phyloP scores from a whole-genome alignment of 768 basidiomycete species.

The Jaapia argillacea region DNA sequence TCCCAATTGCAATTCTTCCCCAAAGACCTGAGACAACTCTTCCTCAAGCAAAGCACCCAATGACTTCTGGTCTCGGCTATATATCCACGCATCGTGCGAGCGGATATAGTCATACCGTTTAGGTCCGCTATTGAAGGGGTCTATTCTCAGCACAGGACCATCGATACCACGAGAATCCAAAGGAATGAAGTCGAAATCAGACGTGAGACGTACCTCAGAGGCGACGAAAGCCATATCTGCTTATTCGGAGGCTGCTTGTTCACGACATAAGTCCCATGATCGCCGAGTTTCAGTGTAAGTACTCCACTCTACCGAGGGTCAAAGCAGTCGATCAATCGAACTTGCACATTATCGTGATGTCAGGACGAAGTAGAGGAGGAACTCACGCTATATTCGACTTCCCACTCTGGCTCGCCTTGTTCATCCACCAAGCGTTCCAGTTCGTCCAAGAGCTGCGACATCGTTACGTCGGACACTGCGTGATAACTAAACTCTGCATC shows the following conservation, averaged over 20 bases:
- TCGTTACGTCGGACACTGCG: conserved; percentile 58
- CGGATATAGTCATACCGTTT: conserved; percentile 75
- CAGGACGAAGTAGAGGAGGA: not conserved
- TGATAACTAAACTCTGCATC: conserved; percentile 65
- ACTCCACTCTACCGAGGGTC: conserved; percentile 90
- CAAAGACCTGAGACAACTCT: conserved; percentile 47
- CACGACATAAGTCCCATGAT: conserved; percentile 83
- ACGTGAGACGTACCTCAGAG: conserved; percentile 49
- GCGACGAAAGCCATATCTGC: conserved; percentile 94
- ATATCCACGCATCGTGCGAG: conserved; percentile 54
- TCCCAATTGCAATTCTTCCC: conserved; percentile 22
- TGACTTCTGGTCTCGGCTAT: conserved; percentile 53
- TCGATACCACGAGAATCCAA: too few species aligned
- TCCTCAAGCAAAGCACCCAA: conserved; percentile 55
- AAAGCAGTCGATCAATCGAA: too few species aligned
- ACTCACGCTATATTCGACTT: conserved; percentile 85
- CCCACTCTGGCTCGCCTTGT: conserved; percentile 43
- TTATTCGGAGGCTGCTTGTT: conserved; percentile 98
- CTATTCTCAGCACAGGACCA: too few species aligned
- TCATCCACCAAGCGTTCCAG: conserved; percentile 67
- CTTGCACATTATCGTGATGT: not conserved
- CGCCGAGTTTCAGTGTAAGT: conserved; percentile 67
- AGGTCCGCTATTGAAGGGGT: conserved; percentile 53
- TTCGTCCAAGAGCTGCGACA: conserved; percentile 66
- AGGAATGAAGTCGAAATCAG: not conserved